Evolutionary conservation across 2,329 filamentous ascomycete genomes (phyloP).

Genomic region (Colletotrichum theobromicola): DNA sequence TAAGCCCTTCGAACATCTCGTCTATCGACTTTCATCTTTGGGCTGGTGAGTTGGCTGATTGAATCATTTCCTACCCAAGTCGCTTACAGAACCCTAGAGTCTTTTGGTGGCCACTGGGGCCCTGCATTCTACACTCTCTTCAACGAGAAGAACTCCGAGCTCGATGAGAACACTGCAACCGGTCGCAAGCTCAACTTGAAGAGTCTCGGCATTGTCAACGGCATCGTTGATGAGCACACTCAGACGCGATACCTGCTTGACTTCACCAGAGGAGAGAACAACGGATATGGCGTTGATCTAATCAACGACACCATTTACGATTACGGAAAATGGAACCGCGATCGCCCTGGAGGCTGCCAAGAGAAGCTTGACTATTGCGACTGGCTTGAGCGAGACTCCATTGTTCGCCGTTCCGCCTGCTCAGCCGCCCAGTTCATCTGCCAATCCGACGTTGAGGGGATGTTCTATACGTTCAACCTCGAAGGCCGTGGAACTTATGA

Average conservation of each 20-base stretch:
- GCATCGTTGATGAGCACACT: neutral
- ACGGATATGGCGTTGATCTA: neutral
- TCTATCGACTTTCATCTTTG: neutral
- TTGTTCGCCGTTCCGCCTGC: neutral
- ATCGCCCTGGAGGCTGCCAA: conserved; percentile 1
- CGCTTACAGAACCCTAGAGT: neutral
- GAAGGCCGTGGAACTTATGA: neutral
- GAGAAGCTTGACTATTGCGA: conserved; percentile 2
- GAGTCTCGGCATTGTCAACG: conserved; percentile 33
- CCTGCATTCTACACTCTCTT: neutral
- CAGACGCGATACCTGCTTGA: neutral
- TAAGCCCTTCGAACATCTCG: neutral
- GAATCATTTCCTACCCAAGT: fast-evolving
- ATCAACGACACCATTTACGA: conserved; percentile 6
- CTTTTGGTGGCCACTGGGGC: neutral
- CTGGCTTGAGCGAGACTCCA: neutral
- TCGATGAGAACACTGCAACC: neutral
- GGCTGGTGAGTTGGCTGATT: neutral
- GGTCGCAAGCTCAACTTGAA: neutral
- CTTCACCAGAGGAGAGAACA: neutral
- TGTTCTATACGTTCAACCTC: conserved; percentile 39
- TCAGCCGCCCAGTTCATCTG: neutral
- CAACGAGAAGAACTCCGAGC: neutral
- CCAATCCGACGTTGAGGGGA: conserved; percentile 50
- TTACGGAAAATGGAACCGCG: neutral